Evolutionary conservation across 345 rosid genomes (phyloP).

Genomic region (Passiflora organensis): DNA sequence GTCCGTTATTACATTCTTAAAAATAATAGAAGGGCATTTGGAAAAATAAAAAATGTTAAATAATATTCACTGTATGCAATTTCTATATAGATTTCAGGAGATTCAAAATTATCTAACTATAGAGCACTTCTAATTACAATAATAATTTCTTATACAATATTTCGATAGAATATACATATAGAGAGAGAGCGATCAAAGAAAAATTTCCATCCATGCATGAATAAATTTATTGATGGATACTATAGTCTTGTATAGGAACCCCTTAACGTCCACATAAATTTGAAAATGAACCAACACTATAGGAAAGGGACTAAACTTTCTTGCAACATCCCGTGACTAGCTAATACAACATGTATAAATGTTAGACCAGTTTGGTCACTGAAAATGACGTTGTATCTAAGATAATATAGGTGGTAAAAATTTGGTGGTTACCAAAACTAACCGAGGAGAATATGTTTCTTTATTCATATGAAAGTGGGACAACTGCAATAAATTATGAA

Average conservation of each 20-base stretch:
- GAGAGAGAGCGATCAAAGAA: too few species aligned
- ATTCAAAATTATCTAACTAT: too few species aligned
- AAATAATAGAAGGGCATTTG: too few species aligned
- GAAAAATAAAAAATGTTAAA: too few species aligned
- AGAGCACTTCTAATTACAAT: too few species aligned
- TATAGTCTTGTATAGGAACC: background rate
- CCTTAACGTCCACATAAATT: background rate
- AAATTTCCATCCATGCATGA: too few species aligned
- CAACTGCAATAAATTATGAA: conserved; percentile 2
- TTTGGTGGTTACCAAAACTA: conserved; percentile 15
- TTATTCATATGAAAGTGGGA: conserved; percentile 16
- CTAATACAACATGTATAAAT: background rate
- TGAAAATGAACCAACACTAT: background rate
- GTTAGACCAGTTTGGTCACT: conserved; percentile 11
- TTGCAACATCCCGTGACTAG: conserved; percentile 24
- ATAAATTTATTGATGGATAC: too few species aligned
- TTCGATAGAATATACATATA: too few species aligned
- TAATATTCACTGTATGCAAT: too few species aligned
- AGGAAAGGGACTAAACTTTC: conserved; percentile 18
- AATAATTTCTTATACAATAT: too few species aligned
- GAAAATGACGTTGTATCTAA: conserved; percentile 25
- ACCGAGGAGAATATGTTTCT: conserved; percentile 11
- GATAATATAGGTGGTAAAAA: conserved; percentile 19
- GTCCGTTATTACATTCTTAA: too few species aligned
- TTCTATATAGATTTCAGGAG: too few species aligned